Evolutionary conservation across 495 filamentous ascomycete genomes (phyloP).

Genomic region (Talaromyces borbonicus): DNA sequence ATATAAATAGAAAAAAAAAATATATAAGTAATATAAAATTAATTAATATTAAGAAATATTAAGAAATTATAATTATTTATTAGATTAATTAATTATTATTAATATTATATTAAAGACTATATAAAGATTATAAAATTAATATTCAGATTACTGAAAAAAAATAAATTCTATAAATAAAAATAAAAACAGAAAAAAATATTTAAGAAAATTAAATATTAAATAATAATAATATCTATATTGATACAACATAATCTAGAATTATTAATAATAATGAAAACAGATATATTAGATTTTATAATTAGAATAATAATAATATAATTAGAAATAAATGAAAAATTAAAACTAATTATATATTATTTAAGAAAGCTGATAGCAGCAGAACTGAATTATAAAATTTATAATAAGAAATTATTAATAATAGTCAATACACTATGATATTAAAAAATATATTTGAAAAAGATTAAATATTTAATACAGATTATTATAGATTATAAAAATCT

Average conservation of each 20-base stretch:
- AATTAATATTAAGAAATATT: slow-evolving; percentile 9
- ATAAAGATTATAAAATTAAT: no score
- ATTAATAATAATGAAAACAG: no score
- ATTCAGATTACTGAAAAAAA: slow-evolving; percentile 13
- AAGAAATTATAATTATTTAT: slow-evolving; percentile 18
- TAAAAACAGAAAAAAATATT: no score
- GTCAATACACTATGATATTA: not conserved
- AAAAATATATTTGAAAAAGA: not conserved
- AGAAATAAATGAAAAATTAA: not conserved
- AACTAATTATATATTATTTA: slow-evolving; percentile 10
- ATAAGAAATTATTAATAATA: not conserved
- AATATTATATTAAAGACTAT: no score
- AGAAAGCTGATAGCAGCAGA: not conserved
- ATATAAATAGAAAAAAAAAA: slow-evolving; percentile 14
- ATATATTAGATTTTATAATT: slow-evolving; percentile 10
- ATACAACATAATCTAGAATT: no score
- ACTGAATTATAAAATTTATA: not conserved
- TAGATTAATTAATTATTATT: slow-evolving; percentile 23
- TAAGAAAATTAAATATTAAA: slow-evolving; percentile 8
- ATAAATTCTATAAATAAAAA: no score
- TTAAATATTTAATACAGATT: not conserved
- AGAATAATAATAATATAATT: slow-evolving; percentile 9
- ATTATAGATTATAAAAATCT: not conserved
- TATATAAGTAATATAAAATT: slow-evolving; percentile 16
- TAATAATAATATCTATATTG: no score